Base-by-base conservation (phyloP, 495 filamentous ascomycete species). In the Lophiotrema nucula region DNA sequence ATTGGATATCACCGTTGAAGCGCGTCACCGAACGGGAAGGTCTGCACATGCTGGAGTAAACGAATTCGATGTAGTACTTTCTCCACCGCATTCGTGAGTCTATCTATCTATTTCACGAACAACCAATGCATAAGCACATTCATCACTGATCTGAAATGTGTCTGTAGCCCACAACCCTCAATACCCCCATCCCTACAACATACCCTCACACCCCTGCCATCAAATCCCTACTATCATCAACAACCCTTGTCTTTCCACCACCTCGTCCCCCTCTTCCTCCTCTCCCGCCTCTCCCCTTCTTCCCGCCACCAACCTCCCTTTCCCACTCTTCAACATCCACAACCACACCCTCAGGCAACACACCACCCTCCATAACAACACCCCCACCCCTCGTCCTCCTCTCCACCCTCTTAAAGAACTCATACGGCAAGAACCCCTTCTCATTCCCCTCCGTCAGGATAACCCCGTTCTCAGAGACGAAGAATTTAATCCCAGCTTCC, bases 381-480 rank as follows among this genome's bases (percentile, higher is more conserved):
- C 60, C 57, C 3, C 52, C 46, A 22, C 65, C 64, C 23, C 50
- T 67, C 33, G 66, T 45, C 43, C 72, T 33, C 22, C 65, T 70
- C 51, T 72, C 72, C 1, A 73, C 71, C 52, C 62, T 60, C 57
- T 66, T 57, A 42, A 75, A 73, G 23, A 73, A 67, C 43, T 67
- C 47, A 13, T 64, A 44, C 37, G 52, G 38, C 42, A 75, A 53
- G n/a, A 73, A 16, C 6, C 71, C 71, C 2, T 64, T 43, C 37
- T 58, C 68, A 56, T 73, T 65, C 0, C 72, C 72, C 38, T 65
- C 68, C 24, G 47, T 68, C 38, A 75, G 53, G 5, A 75, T 64
- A 45, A 73, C 93, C 1, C 84, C 89, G 70, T 98, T 98, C 50
- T 88, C 88, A 71, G 87, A 91, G 54, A 82, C 70, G 86, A 88